These are phyloP conservation scores for Cyphellophora attinorum DNA, from an alignment of 2,329 filamentous ascomycete species.

Conservation along the genomic window DNA sequence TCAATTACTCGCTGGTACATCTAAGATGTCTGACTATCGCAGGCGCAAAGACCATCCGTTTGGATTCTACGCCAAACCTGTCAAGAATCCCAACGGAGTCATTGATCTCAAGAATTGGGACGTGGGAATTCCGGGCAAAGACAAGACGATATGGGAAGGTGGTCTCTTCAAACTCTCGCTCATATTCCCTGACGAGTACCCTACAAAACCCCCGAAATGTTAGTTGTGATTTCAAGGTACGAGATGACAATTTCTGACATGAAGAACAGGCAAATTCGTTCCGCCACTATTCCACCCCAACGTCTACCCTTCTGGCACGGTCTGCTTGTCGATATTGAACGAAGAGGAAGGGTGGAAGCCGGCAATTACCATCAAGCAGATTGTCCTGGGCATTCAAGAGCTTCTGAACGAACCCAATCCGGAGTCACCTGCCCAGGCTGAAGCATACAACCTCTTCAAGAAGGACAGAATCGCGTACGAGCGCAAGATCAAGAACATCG, in stretches of 20 bases:
- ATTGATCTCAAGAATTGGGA: conserved; percentile 95
- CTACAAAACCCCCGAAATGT: conserved; percentile 98
- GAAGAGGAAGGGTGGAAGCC: conserved; percentile 99
- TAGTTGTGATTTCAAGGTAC: too few species aligned
- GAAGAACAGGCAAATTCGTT: conserved; percentile 74
- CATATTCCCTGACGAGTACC: conserved; percentile 92
- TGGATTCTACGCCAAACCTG: conserved; percentile 88
- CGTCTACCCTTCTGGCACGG: conserved; percentile 95
- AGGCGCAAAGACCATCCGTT: conserved; percentile 95
- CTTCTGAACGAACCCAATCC: conserved; percentile 94
- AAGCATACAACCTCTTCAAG: conserved; percentile 95
- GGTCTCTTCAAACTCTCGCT: conserved; percentile 92
- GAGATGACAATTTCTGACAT: not conserved
- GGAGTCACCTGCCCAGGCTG: conserved; percentile 90
- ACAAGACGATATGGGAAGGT: conserved; percentile 97
- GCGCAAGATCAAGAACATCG: conserved; percentile 73
- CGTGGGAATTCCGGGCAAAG: conserved; percentile 89
- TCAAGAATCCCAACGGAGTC: conserved; percentile 62
- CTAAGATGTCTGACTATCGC: conserved; percentile 10
- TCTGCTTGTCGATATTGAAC: conserved; percentile 93
- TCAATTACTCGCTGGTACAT: not conserved
- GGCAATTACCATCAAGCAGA: conserved; percentile 96
- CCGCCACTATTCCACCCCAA: conserved; percentile 97
- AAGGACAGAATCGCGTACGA: conserved; percentile 82
- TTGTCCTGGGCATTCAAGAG: conserved; percentile 90